Evolutionary conservation across 176 grass and related monocot species (phyloP).

Genomic region (Oryza coarctata): DNA sequence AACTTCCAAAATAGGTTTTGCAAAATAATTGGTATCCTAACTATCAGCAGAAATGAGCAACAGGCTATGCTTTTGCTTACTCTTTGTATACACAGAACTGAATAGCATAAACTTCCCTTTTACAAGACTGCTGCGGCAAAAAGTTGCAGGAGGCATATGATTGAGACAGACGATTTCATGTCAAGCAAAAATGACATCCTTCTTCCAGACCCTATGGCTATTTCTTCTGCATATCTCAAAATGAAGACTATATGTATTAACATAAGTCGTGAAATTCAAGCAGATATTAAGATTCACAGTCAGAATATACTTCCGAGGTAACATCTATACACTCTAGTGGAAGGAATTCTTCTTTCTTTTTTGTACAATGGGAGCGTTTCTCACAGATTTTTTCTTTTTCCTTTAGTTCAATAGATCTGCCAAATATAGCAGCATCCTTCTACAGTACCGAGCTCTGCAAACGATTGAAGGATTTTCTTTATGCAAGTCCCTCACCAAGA

Average conservation of each 20-base stretch:
- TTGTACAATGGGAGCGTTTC: background rate
- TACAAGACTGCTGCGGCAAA: slow-evolving; percentile 81
- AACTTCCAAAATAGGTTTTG: background rate
- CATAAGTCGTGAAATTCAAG: slow-evolving; percentile 90
- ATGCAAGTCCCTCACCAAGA: slow-evolving; percentile 81
- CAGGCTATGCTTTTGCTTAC: background rate
- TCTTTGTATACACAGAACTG: background rate
- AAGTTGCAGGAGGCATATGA: slow-evolving; percentile 93
- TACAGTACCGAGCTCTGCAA: slow-evolving; percentile 89
- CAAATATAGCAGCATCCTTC: slow-evolving; percentile 83
- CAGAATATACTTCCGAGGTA: slow-evolving; percentile 97
- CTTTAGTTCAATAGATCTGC: slow-evolving; percentile 92
- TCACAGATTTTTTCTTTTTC: slow-evolving; percentile 14
- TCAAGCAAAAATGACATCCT: slow-evolving; percentile 77
- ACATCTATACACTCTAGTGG: slow-evolving; percentile 4
- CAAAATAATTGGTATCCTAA: slow-evolving; percentile 9
- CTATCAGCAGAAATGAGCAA: background rate
- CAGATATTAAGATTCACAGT: slow-evolving; percentile 95
- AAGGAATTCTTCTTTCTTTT: slow-evolving; percentile 12
- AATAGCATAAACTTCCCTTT: slow-evolving; percentile 20
- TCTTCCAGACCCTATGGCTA: slow-evolving; percentile 69
- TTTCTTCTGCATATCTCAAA: slow-evolving; percentile 88
- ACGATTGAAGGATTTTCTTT: slow-evolving; percentile 76
- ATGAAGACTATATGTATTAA: slow-evolving; percentile 88
- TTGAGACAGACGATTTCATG: slow-evolving; percentile 94